Evolutionary conservation across 352 stramenopile species (phyloP), one percentile per base, ranked within the genome.

Genomic region (Phytophthora europaea): DNA sequence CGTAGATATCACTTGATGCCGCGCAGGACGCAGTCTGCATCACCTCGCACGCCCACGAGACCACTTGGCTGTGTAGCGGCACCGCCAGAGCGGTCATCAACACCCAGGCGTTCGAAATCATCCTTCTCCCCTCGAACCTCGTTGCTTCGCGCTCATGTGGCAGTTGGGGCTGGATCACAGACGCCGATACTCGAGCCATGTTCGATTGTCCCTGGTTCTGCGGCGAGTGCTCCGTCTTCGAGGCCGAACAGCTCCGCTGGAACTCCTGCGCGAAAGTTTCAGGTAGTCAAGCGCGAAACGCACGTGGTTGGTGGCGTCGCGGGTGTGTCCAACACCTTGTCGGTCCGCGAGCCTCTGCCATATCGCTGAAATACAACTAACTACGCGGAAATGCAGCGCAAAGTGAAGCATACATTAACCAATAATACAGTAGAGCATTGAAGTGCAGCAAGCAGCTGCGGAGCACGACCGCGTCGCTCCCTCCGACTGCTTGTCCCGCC

Each of bases 281-380:
- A 90, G 26, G 79, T 93, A 9, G 67, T 83, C 4, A 80, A 77
- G 56, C 85, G 80, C 12, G 78, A 82, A 18, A 47, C 65, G 9
- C 36, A 73, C 43, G 56, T 61, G 18, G 36, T 85, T 22, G 72
- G 77, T 16, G 81, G 82, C 16, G 54, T 93, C 16, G 80, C 77
- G 18, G 85, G 85, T 0, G 69, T 86, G 6, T 50, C 80, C 16
- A 91, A 82, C 31, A 48, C 45, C 6, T 67, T 93, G 4, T 87
- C 79, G 6, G 50, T 65, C 23, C 80, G 83, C 3, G 83, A 90
- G 28, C 71, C 75, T 56, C 54, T 93, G 57, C 85, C 80, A 23
- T 93, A 91, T 62, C 81, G 83, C 45, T 93, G 69, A 85, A 58
- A 61, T 59, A 23, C 55, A 68, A 63, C 56, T 59, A 51, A 62